A percentile compares a stretch with the other conserved stretches of the same genome.
phyloP scores from a whole-genome alignment of 225 moss, liverwort and hornwort species.

The Physcomitrellopsis africana region DNA sequence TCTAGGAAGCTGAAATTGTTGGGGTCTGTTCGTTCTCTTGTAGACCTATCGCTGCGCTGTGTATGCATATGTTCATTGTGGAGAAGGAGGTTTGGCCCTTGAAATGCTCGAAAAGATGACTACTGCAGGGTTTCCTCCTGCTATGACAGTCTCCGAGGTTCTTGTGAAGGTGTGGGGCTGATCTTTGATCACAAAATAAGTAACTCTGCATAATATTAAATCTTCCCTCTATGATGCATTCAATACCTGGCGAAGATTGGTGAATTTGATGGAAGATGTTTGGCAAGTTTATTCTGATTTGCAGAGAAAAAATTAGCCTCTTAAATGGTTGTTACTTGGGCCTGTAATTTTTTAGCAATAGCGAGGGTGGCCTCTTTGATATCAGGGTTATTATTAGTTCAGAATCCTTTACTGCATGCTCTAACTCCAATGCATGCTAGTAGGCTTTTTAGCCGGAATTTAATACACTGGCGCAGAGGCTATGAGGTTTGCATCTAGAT shows the following conservation, averaged over 20 bases:
- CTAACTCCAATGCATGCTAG: neutral
- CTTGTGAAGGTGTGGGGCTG: conserved; percentile 53
- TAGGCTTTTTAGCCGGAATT: neutral
- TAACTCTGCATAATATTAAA: neutral
- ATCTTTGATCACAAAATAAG: conserved; percentile 17
- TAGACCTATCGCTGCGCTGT: conserved; percentile 66
- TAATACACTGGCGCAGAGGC: conserved; percentile 2
- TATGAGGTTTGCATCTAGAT: conserved; percentile 1
- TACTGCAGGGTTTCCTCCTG: conserved; percentile 61
- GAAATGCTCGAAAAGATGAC: conserved; percentile 66
- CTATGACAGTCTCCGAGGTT: conserved; percentile 65
- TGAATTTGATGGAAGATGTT: conserved; percentile 13
- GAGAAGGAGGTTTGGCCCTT: conserved; percentile 65
- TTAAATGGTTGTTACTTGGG: neutral
- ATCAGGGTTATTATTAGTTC: conserved; percentile 2
- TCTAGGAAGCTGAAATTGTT: conserved; percentile 15
- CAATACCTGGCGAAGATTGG: neutral
- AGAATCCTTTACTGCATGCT: neutral
- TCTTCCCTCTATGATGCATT: conserved; percentile 11
- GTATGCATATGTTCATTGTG: conserved; percentile 64
- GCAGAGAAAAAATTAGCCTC: neutral
- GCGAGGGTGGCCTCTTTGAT: neutral
- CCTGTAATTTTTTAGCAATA: conserved; percentile 15
- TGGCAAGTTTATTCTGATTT: neutral
- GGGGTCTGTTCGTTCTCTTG: conserved; percentile 19